Evolutionary conservation across 768 basidiomycete genomes (phyloP), one percentile per base, ranked within the genome.

Genomic region (Mrakia hoshinonis): DNA sequence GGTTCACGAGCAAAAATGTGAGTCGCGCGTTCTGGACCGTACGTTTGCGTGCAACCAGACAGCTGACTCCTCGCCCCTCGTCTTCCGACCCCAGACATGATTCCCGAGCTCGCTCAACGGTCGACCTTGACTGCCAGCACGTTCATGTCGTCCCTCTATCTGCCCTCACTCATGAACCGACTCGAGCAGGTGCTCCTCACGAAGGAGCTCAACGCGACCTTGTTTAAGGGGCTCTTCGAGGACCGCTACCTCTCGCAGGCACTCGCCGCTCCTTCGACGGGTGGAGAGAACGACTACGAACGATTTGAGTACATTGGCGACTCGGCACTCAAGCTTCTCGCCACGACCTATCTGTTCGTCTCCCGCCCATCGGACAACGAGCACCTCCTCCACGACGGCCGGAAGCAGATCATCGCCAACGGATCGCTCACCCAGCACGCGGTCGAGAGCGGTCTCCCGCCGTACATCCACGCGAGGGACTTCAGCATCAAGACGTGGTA

Each of bases 291-390:
- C 72, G 84, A 93, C 80, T 93, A 93, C 78, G 90, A 94, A 79
- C 86, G 91, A 46, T 80, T 92, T 58, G 92, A 92, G 78, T 82
- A 92, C 63, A 83, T 92, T 20, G 91, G 91, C 38, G 92, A 93
- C 79, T 85, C 90, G 29, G 90, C 89, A 77, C 81, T 94, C 73
- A 94, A 94, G 79, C 88, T 87, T 76, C 78, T 92, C 58, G 83
- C 86, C 9, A 87, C 90, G 13, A 82, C 87, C 70, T 89, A 89
- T 77, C 83, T 88, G 70, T 71, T 31, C 26, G 88, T 88, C 55
- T 85, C 84, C 34, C 83, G 86, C 75, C 88, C 90, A 6, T 80
- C 82, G 12, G 81, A 83, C 54, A 83, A 83, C 74, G 90, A 91
- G 78, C 87, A 88, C 5, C 82, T 83, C 13, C 77, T 94, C 67